These are phyloP conservation scores for Ananas comosus DNA, from an alignment of 176 grass and related monocot genomes.

Conservation along the genomic window DNA sequence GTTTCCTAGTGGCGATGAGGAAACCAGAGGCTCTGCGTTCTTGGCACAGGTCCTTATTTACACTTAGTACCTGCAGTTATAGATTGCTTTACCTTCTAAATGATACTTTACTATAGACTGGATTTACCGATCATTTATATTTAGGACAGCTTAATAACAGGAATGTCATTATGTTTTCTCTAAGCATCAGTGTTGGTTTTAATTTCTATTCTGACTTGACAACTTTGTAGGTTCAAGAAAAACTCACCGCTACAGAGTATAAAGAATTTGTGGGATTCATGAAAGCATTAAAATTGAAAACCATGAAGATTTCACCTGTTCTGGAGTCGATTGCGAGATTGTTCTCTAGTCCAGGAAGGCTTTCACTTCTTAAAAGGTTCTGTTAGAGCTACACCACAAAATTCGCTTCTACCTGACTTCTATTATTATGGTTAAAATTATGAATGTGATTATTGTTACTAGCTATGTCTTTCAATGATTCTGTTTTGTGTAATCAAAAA, in stretches of 20 bases:
- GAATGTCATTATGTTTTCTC: background rate
- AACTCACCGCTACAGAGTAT: constrained; percentile 56
- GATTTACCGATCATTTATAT: background rate
- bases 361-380: constrained; percentile 80
- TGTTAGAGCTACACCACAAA: background rate
- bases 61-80: background rate
- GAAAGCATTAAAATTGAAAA: constrained; percentile 82
- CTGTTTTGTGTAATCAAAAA: too few relatives aligned
- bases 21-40: constrained; percentile 51
- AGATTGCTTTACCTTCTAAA: constrained; percentile 5
- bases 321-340: constrained; percentile 82
- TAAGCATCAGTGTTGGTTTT: background rate
- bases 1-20: constrained; percentile 26
- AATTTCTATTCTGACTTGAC: constrained; percentile 9
- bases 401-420: background rate
- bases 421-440: too few relatives aligned
- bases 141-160: background rate
- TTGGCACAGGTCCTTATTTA: constrained; percentile 42
- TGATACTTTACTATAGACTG: background rate
- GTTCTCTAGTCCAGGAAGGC: constrained; percentile 52
- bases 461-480: too few relatives aligned
- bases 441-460: too few relatives aligned
- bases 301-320: constrained; percentile 44
- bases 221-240: constrained; percentile 62
- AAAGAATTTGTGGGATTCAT: constrained; percentile 79